Base-by-base conservation (phyloP, 192 early-diverging fungal genomes). In the Mortierella claussenii region DNA sequence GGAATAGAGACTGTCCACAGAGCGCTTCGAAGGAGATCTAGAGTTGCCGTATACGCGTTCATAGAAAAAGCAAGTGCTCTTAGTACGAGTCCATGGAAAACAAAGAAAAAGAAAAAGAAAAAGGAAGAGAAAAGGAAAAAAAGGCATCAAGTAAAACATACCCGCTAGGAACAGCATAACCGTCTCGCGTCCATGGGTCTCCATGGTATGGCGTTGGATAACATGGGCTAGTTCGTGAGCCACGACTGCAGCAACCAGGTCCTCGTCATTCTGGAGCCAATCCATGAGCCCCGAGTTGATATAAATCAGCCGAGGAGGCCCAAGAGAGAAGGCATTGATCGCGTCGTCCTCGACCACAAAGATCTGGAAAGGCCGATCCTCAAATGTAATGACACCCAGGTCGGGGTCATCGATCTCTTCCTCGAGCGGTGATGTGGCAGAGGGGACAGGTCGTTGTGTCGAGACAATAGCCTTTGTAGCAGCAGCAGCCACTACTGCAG, bases 221-320 rank as follows among this genome's bases (percentile, higher is more conserved):
- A 81, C 70, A 59, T 88, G 86, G 1, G 82, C 84, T n/a, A 88
- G 78, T 36, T 88, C 86, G 58, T 88, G 86, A 17, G 83, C 75
- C 13, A 88, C 50, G 23, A 84, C 83, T 3, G 82, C 82, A 23
- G 86, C 84, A 27, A 86, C 55, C 26, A 78, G 67, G 31, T 78
- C 81, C 21, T 80, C 65, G 24, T 88, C 65, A 36, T 86, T 73
- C 27, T 81, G 69, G 21, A 81, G 55, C 54, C 60, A 69, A 12
- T 79, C 60, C 60, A 79, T 56, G 15, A 79, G 50, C 30, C 80
- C 80, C 28, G 71, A 69, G 27, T 74, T 70, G 33, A 81, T 67
- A 31, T 51, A 62, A 24, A 81, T 76, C 8, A 66, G 52, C 10
- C 67, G 55, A 28, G 71, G 51, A 8, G 68, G 71, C 6, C 79